Evolutionary conservation across 805 yeast genomes (phyloP), one percentile per base, ranked within the genome.

Genomic region (Spathaspora sp.): DNA sequence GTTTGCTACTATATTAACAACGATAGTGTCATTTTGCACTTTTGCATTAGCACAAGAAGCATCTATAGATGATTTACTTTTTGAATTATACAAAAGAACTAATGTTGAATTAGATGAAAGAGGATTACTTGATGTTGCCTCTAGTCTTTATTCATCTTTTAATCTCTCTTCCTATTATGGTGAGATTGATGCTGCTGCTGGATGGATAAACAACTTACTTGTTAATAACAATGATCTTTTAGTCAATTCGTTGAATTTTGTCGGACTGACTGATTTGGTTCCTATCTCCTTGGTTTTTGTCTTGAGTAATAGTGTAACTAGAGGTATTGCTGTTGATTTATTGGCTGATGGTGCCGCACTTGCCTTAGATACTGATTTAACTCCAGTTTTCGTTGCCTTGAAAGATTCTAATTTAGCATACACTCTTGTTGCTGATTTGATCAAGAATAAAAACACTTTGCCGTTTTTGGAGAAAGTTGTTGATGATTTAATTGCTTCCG

Each of bases 131-230:
- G 57, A 60, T 50, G 52, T 59, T 29, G 60, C 61, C 2, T 61
- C 60, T 48, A 14, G 45, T 50, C 48, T 56, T 50, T 43, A 58
- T 26, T 45, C 60, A 4, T 50, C 14, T 44, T 18, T 52, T 20
- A 52, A 52, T 39, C 31, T 49, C 14, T 42, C 52, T 5, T 42
- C 50, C 12, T 35, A 60, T 20, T 40, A 60, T 17, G 45, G 49
- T 7, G 42, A 46, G 19, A 51, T 60, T 38, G 50, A 62, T 48
- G 53, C 57, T 12, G 61, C 65, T 51, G 70, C 72, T 11, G 72
- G 72, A 4, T 58, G 55, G 56, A 59, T 63, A 16, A 59, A 68
- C 49, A 53, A 61, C 26, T 50, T 68, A 20, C 60, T 68, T 16
- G 56, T 55, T 18, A 54, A 57, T 39, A 57, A 64, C 47, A 47